These are phyloP conservation scores for Xylariaceae sp. DNA, from an alignment of 2,329 filamentous ascomycete species.

Conservation along the genomic window DNA sequence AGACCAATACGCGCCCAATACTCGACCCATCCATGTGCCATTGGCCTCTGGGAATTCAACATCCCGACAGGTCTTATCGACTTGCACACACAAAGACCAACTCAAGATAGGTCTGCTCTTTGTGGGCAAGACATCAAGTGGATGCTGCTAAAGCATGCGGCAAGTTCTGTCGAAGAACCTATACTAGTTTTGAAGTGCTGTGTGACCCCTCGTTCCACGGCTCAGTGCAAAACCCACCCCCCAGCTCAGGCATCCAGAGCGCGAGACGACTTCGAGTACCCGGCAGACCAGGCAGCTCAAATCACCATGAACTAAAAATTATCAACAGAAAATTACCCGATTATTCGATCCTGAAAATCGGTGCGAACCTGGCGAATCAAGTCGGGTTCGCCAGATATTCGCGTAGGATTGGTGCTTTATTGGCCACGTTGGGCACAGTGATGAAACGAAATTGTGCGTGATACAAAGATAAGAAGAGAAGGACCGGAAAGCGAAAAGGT, in stretches of 20 bases:
- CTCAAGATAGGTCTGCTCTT: conserved; percentile 18
- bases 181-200: too few relatives aligned
- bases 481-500: conserved; percentile 20
- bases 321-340: conserved; percentile 30
- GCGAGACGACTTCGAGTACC: too few relatives aligned
- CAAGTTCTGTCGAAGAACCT: too few relatives aligned
- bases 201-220: too few relatives aligned
- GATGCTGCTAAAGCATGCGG: too few relatives aligned
- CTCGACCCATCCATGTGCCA: too few relatives aligned
- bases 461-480: conserved; percentile 18
- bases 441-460: conserved; percentile 13
- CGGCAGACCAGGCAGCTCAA: not conserved
- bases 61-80: conserved; percentile 26
- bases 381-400: too few relatives aligned
- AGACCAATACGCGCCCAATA: conserved; percentile 18
- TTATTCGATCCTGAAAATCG: conserved; percentile 19
- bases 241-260: too few relatives aligned
- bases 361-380: too few relatives aligned
- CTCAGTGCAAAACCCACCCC: too few relatives aligned
- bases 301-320: conserved; percentile 26
- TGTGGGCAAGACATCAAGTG: too few relatives aligned
- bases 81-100: conserved; percentile 8
- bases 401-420: conserved; percentile 5
- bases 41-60: conserved; percentile 1
- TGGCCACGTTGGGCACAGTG: conserved; percentile 13